Evolutionary conservation across 2,329 filamentous ascomycete genomes (phyloP), one percentile per base, ranked within the genome.

Genomic region (Apiospora kogelbergensis): DNA sequence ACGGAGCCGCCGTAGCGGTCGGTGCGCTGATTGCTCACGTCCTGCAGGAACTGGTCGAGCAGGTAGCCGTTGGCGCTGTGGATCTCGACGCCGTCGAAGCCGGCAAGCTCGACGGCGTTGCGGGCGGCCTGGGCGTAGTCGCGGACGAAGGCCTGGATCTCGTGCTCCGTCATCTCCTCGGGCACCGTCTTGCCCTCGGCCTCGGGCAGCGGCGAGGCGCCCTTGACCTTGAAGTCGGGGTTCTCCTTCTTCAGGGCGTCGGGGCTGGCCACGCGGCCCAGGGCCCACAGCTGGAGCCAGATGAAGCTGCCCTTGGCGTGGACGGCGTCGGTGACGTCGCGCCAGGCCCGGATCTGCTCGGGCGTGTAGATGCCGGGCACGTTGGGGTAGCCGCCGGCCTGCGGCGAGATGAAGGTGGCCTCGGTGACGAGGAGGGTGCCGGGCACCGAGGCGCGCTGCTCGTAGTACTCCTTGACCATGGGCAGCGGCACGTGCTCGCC

Each of bases 281-380:
- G 80, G 0, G 84, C 85, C 83, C 88, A 91, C 0, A 93, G 81
- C 74, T 93, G 91, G 1, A 84, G 77, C 78, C 83, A 91, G 66
- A 92, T 88, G 74, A 83, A 85, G 45, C 82, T 82, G 40, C 86
- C 85, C 74, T 88, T 86, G 42, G 80, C 80, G 77, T 91, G 89
- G 2, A 90, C 88, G 1, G 83, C 85, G 67, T 86, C 84, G 2
- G 85, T 88, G 67, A 90, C 79, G 57, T 82, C 78, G 69, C 83
- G 85, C 88, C 88, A 90, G 0, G 80, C 85, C 2, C 80, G 80
- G 66, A 88, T 81, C 73, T 89, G 86, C 44, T 79, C 80, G 3
- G 82, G 77, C 68, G 76, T 84, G 73, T 81, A 89, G 75, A 90
- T 87, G 33, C 85, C 86, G 0, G 88, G 87, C 3, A 84, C 81